A percentile compares a stretch with the other conserved stretches of the same genome.
Conservation (phyloP, 2,329 filamentous ascomycete genomes). For the Aspergillus sp. region DNA sequence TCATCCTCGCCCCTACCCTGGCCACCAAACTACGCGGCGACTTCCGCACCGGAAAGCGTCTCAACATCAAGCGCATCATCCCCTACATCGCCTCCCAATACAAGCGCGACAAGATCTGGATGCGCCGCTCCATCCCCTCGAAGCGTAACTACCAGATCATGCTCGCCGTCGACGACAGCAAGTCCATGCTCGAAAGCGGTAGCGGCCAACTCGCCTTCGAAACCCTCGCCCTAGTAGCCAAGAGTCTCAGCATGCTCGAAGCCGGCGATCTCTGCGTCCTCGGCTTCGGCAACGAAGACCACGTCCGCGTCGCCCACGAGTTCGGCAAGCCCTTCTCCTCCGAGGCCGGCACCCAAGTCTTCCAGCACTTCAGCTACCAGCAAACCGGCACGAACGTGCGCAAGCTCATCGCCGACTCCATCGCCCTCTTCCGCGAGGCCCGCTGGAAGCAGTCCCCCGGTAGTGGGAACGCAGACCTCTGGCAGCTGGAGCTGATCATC, state of each 20-base stretch:
- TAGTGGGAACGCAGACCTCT: constrained; percentile 69
- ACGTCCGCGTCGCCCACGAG: constrained; percentile 81
- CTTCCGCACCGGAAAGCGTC: constrained; percentile 94
- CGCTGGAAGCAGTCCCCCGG: constrained; percentile 59
- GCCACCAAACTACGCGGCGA: constrained; percentile 95
- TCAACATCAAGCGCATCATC: constrained; percentile 99
- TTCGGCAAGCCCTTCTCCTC: constrained; percentile 80
- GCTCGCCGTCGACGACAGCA: constrained; percentile 93
- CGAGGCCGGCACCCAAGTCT: constrained; percentile 78
- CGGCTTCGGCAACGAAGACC: constrained; percentile 73
- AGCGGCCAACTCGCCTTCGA: constrained; percentile 84
- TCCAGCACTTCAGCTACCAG: constrained; percentile 80
- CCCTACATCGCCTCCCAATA: constrained; percentile 98
- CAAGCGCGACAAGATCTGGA: constrained; percentile 99
- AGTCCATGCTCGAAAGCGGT: constrained; percentile 83
- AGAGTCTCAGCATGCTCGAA: constrained; percentile 87
- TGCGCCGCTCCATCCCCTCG: constrained; percentile 85
- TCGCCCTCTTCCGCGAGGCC: constrained; percentile 79
- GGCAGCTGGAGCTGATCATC: constrained; percentile 92
- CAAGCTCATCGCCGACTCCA: constrained; percentile 73
- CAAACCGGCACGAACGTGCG: constrained; percentile 86
- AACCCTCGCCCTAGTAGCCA: constrained; percentile 87
- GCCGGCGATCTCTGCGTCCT: constrained; percentile 90
- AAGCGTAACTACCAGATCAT: constrained; percentile 97
- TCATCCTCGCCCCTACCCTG: constrained; percentile 91